Percentiles rank a stretch among this genome's conserved stretches.
These are phyloP conservation scores for Endotrypanum monterogeii DNA, from an alignment of 208 protist genomes.

Conservation along the genomic window DNA sequence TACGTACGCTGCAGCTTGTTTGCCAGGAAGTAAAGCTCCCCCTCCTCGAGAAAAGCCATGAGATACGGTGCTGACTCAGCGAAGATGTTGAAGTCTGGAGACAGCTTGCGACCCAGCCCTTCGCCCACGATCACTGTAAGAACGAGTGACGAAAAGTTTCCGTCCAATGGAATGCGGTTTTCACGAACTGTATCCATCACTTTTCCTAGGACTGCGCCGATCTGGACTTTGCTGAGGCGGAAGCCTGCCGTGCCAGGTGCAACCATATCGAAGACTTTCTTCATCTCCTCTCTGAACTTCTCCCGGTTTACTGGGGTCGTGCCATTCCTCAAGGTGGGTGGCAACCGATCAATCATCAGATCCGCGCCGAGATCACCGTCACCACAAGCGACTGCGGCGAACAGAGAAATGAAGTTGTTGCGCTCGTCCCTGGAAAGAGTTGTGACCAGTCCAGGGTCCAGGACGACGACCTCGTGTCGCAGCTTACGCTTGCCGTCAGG, in stretches of 20 bases:
- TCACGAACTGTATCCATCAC: constrained; percentile 80
- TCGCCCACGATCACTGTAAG: constrained; percentile 92
- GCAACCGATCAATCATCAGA: constrained; percentile 91
- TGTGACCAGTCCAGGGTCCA: constrained; percentile 92
- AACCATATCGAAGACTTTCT: constrained; percentile 79
- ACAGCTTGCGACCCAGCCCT: constrained; percentile 87
- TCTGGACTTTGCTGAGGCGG: constrained; percentile 77
- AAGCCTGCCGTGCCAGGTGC: constrained; percentile 74
- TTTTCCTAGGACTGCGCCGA: constrained; percentile 76
- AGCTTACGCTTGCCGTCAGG: constrained; percentile 69
- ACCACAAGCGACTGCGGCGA: constrained; percentile 85
- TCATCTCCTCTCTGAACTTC: constrained; percentile 74
- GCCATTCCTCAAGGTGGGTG: constrained; percentile 23
- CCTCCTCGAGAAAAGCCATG: constrained; percentile 66
- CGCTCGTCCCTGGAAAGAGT: constrained; percentile 80
- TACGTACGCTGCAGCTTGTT: constrained; percentile 72
- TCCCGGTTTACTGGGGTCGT: constrained; percentile 41
- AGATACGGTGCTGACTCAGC: constrained; percentile 84
- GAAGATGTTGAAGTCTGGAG: constrained; percentile 92
- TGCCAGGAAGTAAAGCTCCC: constrained; percentile 72
- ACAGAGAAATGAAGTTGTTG: constrained; percentile 94
- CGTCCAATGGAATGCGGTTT: constrained; percentile 88
- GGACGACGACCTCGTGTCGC: constrained; percentile 71
- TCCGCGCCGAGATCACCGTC: constrained; percentile 87
- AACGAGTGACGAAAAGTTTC: constrained; percentile 91